Evolutionary conservation across 805 yeast species (phyloP), one percentile per base, ranked within the genome.

Genomic region (Pichia thaimueangensis): DNA sequence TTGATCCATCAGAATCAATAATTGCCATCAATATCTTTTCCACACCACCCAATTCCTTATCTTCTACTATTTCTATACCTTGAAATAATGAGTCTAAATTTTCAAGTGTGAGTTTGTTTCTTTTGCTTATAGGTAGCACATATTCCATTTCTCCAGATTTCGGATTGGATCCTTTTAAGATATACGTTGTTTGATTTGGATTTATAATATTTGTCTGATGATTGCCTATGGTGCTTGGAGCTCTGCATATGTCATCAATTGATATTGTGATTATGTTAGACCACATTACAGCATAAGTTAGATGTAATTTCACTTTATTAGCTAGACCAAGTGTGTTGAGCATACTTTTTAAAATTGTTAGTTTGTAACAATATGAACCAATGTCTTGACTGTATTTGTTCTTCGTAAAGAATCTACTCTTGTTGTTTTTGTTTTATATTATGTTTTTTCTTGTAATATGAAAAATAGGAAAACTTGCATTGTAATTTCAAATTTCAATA

Each of bases 1-100:
- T 69, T 0, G 88, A 79, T 2, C 86, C 81, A 56, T 83, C 93
- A 42, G 71, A 71, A 50, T 74, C 78, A 3, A 74, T 70, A 7
- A 82, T 64, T 0, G 76, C 88, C 24, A 78, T 48, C 0, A 80
- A 63, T 3, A 83, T 47, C 43, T 78, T 62, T 34, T 59, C 60
- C 0, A 78, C 75, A 6, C 13, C 13, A 11, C 12, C 35, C 3
- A 30, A 22, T 22, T 74, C 54, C 6, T 4, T 5, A 1, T 46
- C 45, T 1, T 20, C 41, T 1, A 5, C 23, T 8, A 17, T 20
- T 47, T 44, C 1, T 70, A 53, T 11, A 33, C 52, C 19, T 0
- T 46, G 47, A 44, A 78, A 78, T 51, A 75, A 62, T 2, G 33
- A 12, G 30, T 70, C 68, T 22, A 78, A 56, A 20, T 63, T 58